A percentile compares a stretch with the other conserved stretches of the same genome.
Conservation (phyloP, 306 rosid genomes). For the Castanospermum australe region DNA sequence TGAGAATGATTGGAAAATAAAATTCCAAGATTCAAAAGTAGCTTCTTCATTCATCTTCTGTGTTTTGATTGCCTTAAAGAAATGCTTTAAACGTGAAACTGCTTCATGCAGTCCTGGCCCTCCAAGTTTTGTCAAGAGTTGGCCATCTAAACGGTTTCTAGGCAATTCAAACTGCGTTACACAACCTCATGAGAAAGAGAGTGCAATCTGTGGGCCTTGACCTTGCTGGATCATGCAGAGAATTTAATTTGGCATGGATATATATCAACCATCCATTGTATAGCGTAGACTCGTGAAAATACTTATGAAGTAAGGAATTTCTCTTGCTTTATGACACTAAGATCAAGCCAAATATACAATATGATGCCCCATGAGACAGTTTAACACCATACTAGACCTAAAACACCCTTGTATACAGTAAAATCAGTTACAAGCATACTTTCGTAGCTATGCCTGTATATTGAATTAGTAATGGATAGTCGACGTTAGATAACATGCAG, state of each 20-base stretch:
- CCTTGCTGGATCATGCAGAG: not conserved
- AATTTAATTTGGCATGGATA: not conserved
- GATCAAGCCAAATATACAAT: no score
- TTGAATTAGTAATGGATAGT: no score
- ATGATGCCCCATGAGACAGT: no score
- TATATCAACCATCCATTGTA: not conserved
- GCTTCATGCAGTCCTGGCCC: constrained; percentile 2
- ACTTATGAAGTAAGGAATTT: no score
- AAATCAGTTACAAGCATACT: no score
- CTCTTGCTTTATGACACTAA: no score
- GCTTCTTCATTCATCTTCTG: constrained; percentile 13
- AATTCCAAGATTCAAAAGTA: not conserved
- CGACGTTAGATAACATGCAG: no score
- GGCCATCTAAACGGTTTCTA: constrained; percentile 1
- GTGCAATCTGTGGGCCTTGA: not conserved
- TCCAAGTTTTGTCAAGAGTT: not conserved
- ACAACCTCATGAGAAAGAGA: constrained; percentile 7
- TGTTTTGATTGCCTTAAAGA: not conserved
- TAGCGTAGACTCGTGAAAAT: no score
- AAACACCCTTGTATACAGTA: no score
- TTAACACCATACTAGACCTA: no score
- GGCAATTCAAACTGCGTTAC: constrained; percentile 28
- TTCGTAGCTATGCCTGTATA: no score
- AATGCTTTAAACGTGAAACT: not conserved
- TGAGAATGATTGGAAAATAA: no score